Base-by-base conservation (phyloP, 1,139 yeast species). In the Kodamaea ohmeri region DNA sequence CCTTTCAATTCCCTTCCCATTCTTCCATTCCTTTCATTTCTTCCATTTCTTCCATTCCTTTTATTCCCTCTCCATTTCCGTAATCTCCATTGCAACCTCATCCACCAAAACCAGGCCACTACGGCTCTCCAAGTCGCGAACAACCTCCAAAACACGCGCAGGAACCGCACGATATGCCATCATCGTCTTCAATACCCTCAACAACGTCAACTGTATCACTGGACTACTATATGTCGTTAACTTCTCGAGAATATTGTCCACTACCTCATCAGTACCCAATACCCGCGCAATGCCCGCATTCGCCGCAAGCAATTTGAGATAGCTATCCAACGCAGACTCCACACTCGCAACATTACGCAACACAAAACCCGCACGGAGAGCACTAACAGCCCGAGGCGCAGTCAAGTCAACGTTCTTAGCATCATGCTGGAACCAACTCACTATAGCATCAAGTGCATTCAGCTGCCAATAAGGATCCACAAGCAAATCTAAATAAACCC, bases 381-480 rank as follows among this genome's bases (percentile, higher is more conserved):
- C 65, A 16, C 34, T 28, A 6, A 34, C 16, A 2, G 71, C 68
- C 12, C 48, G 50, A 2, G 61, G 49, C 3, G 63, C 47, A 12
- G 57, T 58, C 14, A 66, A 50, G 31, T 49, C 49, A 6, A 62
- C 50, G 31, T 50, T 43, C 1, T 39, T 44, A 2, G 58, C 52
- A 36, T 66, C 66, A 35, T 56, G 59, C 32, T 57, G 56, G 33
- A 55, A 49, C 77, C 76, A 72, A 36, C 52, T 58, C 19, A 65
- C 45, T 6, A 82, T 63, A 1, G 87, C 73, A 34, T 82, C 87
- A 47, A 80, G 65, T 0, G 86, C 80, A 56, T 77, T 78, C 14
- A 81, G 77, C 52, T 80, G 86, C 88, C 88, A 82, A 46, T 78
- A 76, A 0, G 84, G 80, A 50, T 82, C 84, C 9, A 69, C 51